Evolutionary conservation across 805 yeast species (phyloP).

Genomic region (Ogataea ganodermae): DNA sequence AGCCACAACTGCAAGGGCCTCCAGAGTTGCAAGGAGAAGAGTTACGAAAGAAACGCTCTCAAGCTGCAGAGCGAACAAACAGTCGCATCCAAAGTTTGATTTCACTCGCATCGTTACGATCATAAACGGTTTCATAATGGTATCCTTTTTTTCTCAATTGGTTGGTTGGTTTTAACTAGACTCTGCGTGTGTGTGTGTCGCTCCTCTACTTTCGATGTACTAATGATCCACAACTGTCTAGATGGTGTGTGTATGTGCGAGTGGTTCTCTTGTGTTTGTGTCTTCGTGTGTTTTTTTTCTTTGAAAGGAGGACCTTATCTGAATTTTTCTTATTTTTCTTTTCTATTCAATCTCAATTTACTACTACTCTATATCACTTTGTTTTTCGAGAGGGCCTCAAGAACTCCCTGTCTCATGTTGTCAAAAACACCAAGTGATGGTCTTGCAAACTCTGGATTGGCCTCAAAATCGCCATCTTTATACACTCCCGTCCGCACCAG

Average conservation of each 20-base stretch:
- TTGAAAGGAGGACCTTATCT: neutral
- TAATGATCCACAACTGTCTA: conserved; percentile 5
- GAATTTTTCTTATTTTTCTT: neutral
- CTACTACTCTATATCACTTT: neutral
- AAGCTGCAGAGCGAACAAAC: conserved; percentile 85
- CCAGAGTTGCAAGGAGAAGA: conserved; percentile 75
- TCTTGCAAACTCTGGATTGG: conserved; percentile 34
- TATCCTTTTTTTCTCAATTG: conserved; percentile 1
- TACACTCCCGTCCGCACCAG: conserved; percentile 89
- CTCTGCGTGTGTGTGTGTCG: conserved; percentile 3
- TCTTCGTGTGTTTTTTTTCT: neutral
- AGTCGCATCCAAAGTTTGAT: conserved; percentile 64
- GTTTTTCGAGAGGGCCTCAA: conserved; percentile 25
- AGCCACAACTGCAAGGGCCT: conserved; percentile 81
- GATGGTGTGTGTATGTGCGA: neutral
- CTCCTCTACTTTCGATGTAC: neutral
- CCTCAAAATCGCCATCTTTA: conserved; percentile 53
- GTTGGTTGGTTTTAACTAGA: conserved; percentile 3
- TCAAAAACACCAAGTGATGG: conserved; percentile 54
- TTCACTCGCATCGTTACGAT: conserved; percentile 7
- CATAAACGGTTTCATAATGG: conserved; percentile 6
- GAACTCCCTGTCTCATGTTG: conserved; percentile 49
- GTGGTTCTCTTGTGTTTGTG: neutral
- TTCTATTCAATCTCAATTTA: neutral
- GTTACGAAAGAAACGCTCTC: conserved; percentile 82